phyloP scores from a whole-genome alignment of 2,329 filamentous ascomycete species.

The Onygenales sp. region DNA sequence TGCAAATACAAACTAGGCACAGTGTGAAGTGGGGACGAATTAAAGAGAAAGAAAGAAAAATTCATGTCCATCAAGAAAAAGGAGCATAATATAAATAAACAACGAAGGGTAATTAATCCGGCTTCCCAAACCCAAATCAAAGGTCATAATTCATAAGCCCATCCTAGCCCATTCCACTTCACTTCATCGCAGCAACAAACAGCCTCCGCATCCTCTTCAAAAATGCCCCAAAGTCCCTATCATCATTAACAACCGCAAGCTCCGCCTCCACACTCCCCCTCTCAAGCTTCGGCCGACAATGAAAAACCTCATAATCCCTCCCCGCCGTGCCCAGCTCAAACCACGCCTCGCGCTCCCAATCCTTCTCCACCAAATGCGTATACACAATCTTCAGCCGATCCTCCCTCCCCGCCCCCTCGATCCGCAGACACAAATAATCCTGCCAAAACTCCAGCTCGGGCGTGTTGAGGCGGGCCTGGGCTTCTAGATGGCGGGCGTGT shows the following conservation, averaged over 20 bases:
- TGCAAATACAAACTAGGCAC: background rate
- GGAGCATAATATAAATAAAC: too few relatives aligned
- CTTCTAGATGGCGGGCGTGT: conserved; percentile 62
- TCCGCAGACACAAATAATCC: conserved; percentile 74
- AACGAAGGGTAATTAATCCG: too few relatives aligned
- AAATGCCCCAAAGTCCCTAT: conserved; percentile 49
- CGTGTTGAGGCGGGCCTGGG: conserved; percentile 78
- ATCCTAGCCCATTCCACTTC: conserved; percentile 5
- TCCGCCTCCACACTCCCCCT: conserved; percentile 44
- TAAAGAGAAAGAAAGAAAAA: background rate
- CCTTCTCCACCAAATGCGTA: conserved; percentile 72
- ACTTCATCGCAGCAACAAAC: conserved; percentile 48
- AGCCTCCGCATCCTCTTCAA: conserved; percentile 54
- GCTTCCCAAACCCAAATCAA: too few relatives aligned
- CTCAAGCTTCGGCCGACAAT: conserved; percentile 61
- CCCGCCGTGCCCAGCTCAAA: conserved; percentile 80
- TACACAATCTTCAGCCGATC: conserved; percentile 88
- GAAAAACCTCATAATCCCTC: conserved; percentile 75
- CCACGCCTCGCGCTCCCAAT: conserved; percentile 84
- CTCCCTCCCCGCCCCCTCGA: conserved; percentile 77
- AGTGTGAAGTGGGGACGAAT: background rate
- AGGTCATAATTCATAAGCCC: background rate
- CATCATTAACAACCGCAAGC: conserved; percentile 50
- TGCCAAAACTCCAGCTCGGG: conserved; percentile 97
- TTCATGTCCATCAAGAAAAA: background rate